Conservation (phyloP, 192 early-diverging fungal species). For the Coemansia interrupta region DNA sequence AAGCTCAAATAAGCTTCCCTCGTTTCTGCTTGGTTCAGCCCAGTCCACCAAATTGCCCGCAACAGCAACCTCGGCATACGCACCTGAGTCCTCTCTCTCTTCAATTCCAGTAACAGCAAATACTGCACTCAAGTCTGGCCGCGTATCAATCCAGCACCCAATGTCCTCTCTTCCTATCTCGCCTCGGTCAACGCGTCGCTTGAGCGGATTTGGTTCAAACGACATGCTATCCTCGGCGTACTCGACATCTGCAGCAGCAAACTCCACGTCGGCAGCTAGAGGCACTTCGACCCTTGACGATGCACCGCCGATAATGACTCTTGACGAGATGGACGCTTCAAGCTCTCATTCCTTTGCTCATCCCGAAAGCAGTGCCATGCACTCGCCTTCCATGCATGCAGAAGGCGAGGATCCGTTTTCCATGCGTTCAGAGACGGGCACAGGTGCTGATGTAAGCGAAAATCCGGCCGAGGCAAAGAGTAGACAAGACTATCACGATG, state of each 20-base stretch:
- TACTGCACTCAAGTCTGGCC: constrained; percentile 1
- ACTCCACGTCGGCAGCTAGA: constrained; percentile 1
- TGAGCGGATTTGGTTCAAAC: constrained; percentile 52
- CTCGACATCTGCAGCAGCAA: constrained; percentile 13
- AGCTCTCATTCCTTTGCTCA: constrained; percentile 6
- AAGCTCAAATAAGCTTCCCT: constrained; percentile 39
- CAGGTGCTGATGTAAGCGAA: neutral
- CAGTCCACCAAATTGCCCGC: constrained; percentile 29
- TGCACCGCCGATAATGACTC: constrained; percentile 40
- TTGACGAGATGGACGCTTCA: constrained; percentile 36
- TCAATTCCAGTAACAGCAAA: constrained; percentile 14
- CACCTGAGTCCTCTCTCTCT: constrained; percentile 8
- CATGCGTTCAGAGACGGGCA: constrained; percentile 1
- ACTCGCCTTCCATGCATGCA: neutral
- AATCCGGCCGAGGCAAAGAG: constrained; percentile 1
- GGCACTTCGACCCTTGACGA: constrained; percentile 35
- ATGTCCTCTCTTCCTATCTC: constrained; percentile 26
- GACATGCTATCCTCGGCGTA: constrained; percentile 51
- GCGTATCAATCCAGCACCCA: constrained; percentile 13
- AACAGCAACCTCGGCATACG: constrained; percentile 5
- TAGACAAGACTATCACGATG: constrained; percentile 32
- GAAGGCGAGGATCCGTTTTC: constrained; percentile 15
- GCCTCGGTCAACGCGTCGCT: constrained; percentile 35
- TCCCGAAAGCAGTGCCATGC: neutral
- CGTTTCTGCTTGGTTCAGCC: constrained; percentile 40